Evolutionary conservation across 2,329 filamentous ascomycete species (phyloP), one percentile per base, ranked within the genome.

Genomic region (Fusarium kyushuense): DNA sequence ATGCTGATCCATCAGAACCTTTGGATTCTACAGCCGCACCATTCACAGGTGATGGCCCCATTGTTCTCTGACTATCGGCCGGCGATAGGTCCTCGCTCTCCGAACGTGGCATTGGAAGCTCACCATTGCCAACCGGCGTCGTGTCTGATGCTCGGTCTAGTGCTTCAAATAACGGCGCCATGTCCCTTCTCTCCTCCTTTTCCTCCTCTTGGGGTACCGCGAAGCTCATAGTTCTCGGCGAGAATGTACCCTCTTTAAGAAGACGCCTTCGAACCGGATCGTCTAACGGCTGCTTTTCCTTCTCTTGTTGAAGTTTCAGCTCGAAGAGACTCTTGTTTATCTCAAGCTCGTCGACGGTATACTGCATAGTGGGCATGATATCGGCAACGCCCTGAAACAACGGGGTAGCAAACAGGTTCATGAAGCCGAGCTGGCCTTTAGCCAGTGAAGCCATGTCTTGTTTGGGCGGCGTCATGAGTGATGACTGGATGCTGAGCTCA

Each of bases 341-440:
- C 51, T 92, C 84, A 25, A 98, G 89, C 78, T 97, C 93, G 27
- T 92, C 87, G 14, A 96, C 90, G 14, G 91, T 92, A 78, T 96
- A 97, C 51, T 85, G 83, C 89, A 98, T 92, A 23, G 87, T 88
- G 3, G 96, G 94, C 74, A 98, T 86, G 35, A 98, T 87, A 72
- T 96, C 92, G 30, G 92, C 89, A 10, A 98, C 90, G 10, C 92
- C 92, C 75, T 94, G 89, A 76, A 99, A 99, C 0, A 99, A 85
- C 2, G 96, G 96, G 48, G 94, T 89, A 17, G 95, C 96, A 77
- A 98, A 98, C 73, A 97, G 87, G 69, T 93, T 96, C 92, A 98
- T 97, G 80, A 99, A 99, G 25, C 93, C 91, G 55, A 97, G 91
- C 79, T 99, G 96, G 10, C 94, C 92, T 70, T 92, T 93, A 67